Base-by-base conservation (phyloP, 495 filamentous ascomycete species). In the Lophiotrema nucula region DNA sequence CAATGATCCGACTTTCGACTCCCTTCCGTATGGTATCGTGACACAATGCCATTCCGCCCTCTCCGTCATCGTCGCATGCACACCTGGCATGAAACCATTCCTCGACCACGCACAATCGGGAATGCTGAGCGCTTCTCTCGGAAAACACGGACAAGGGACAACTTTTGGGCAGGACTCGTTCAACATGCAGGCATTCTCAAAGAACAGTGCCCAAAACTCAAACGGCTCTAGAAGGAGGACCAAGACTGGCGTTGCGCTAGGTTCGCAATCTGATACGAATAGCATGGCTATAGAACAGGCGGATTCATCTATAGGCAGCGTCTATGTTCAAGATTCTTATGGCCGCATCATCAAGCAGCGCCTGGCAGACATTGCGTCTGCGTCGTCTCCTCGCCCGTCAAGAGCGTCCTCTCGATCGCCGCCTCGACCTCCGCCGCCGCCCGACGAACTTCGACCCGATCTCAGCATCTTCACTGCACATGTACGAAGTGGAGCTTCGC, bases 41-140 rank as follows among this genome's bases (percentile, higher is more conserved):
- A 60, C 47, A 4, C 56, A 60, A 53, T 44, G 37, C 16, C 56
- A 60, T 24, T 52, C 56, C 26, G 50, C 56, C 13, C 47, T 60
- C 37, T 60, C 47, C 6, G 39, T 60, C 3, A 53, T 60, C 12
- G 23, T 60, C 18, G 56, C 56, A 24, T 53, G 56, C 41, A 53
- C 25, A 11, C 48, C 35, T 22, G 48, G 38, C 37, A 26, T 60
- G 5, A 53, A 60, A 38, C 47, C 56, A 21, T 60, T 53, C 26
- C 46, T 60, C 21, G 47, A 60, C 26, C 42, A 38, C 23, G 47
- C 47, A 5, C 24, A 26, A 18, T 37, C 47, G 2, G 56, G 56
- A 4, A 60, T 60, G 47, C 38, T 60, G 3, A 38, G 45, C 24
- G 45, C 25, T 1, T 53, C 47, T 22, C 47, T 60, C 26, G 23